These are phyloP conservation scores for Trypanosoma conorhini DNA, from an alignment of 208 protist species.

Conservation along the genomic window DNA sequence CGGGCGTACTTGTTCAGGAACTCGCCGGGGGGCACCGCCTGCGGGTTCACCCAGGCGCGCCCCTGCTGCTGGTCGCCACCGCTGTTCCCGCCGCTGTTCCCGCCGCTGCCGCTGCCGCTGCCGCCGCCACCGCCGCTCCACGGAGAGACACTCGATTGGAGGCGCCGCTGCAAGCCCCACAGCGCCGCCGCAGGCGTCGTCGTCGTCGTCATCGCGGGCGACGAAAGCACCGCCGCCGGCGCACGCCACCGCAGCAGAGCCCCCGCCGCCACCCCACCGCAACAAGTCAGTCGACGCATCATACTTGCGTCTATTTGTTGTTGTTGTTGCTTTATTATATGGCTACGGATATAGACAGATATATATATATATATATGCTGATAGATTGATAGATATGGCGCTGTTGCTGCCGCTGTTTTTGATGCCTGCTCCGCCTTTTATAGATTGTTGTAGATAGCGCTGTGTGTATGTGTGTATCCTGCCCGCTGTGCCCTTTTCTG, in stretches of 20 bases:
- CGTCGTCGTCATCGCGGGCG: not conserved
- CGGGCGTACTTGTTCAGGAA: constrained; percentile 97
- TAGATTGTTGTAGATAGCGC: not conserved
- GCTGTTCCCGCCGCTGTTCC: constrained; percentile 29
- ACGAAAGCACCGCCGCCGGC: not conserved
- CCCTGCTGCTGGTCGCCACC: constrained; percentile 58
- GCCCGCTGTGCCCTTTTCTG: not conserved
- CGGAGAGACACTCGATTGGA: constrained; percentile 59
- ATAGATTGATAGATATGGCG: too few species aligned
- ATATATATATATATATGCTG: constrained; percentile 8
- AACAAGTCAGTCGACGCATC: constrained; percentile 30
- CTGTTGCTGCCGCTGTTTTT: not conserved
- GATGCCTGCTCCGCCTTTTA: constrained; percentile 1
- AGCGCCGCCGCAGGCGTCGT: too few species aligned
- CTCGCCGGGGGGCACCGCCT: constrained; percentile 84
- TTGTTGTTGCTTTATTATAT: constrained; percentile 17
- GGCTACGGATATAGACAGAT: not conserved
- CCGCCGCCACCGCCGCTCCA: constrained; percentile 29
- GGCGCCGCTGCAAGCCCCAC: constrained; percentile 13
- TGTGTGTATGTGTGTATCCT: not conserved
- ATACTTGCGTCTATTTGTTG: constrained; percentile 12
- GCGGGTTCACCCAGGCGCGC: constrained; percentile 84
- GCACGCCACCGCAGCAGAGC: not conserved
- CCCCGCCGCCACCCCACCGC: not conserved
- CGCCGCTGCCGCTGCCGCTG: not conserved